Conservation (phyloP, 805 yeast genomes). For the Metahyphopichia silvanorum region DNA sequence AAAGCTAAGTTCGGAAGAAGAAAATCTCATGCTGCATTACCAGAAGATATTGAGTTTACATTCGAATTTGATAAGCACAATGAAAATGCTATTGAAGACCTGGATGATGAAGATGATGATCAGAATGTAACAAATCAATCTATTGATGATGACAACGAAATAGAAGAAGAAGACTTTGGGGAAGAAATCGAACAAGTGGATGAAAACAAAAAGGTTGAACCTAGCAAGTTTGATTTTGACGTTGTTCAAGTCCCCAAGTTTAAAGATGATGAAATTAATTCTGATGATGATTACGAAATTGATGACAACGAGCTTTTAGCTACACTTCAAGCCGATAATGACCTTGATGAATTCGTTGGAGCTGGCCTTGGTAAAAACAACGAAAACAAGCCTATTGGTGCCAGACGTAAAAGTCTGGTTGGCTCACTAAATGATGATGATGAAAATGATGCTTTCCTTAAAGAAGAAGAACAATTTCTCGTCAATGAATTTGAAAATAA, state of each 20-base stretch:
- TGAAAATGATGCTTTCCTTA: conserved; percentile 34
- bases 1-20: conserved; percentile 31
- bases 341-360: conserved; percentile 33
- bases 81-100: conserved; percentile 14
- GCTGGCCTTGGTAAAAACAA: conserved; percentile 5
- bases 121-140: conserved; percentile 5
- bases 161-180: conserved; percentile 15
- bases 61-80: conserved; percentile 34
- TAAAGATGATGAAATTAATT: conserved; percentile 44
- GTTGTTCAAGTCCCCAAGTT: conserved; percentile 49
- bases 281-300: conserved; percentile 66
- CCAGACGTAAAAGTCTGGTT: conserved; percentile 23
- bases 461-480: conserved; percentile 43
- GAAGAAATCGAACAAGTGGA: conserved; percentile 9
- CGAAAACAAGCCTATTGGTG: conserved; percentile 4
- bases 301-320: conserved; percentile 47
- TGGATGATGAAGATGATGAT: conserved; percentile 13
- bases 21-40: conserved; percentile 36
- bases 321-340: conserved; percentile 46
- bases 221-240: conserved; percentile 26
- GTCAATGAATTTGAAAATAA: conserved; percentile 45
- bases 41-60: conserved; percentile 40
- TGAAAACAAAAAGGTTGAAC: conserved; percentile 13
- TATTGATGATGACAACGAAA: conserved; percentile 3
- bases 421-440: conserved; percentile 33